These are phyloP conservation scores for Tricholoma terreum DNA, from an alignment of 768 basidiomycete genomes.

Conservation along the genomic window DNA sequence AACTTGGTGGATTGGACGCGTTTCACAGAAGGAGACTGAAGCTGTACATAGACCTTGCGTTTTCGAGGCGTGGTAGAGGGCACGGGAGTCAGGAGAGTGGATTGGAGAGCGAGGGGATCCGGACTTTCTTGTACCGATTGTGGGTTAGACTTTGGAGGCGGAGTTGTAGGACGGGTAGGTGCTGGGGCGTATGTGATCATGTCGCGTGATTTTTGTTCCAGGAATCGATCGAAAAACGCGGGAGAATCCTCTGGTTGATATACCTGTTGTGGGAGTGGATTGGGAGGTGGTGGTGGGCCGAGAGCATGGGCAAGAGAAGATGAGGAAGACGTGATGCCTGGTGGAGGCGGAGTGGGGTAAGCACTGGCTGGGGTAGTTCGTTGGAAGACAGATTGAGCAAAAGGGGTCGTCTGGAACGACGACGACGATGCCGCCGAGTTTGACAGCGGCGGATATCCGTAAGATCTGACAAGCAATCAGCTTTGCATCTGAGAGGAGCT, in stretches of 20 bases:
- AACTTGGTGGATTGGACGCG: slow-evolving; percentile 41
- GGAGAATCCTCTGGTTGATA: slow-evolving; percentile 58
- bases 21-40: slow-evolving; percentile 64
- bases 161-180: slow-evolving; percentile 19
- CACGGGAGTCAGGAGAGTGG: slow-evolving; percentile 23
- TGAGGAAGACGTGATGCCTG: slow-evolving; percentile 59
- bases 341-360: slow-evolving; percentile 73
- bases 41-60: slow-evolving; percentile 58
- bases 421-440: slow-evolving; percentile 40
- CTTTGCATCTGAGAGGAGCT: slow-evolving; percentile 17
- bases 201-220: slow-evolving; percentile 54
- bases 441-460: slow-evolving; percentile 39
- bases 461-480: slow-evolving; percentile 29
- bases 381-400: slow-evolving; percentile 67
- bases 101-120: slow-evolving; percentile 50
- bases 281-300: slow-evolving; percentile 33
- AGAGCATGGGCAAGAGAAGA: slow-evolving; percentile 78
- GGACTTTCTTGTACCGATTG: slow-evolving; percentile 43
- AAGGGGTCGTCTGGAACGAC: slow-evolving; percentile 50
- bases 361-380: slow-evolving; percentile 55
- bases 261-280: slow-evolving; percentile 22
- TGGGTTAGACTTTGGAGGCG: slow-evolving; percentile 17
- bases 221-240: slow-evolving; percentile 64
- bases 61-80: slow-evolving; percentile 56
- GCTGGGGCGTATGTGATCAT: slow-evolving; percentile 22